Evolutionary conservation across 495 filamentous ascomycete species (phyloP).

Genomic region (Trichocladium uniseriatum): DNA sequence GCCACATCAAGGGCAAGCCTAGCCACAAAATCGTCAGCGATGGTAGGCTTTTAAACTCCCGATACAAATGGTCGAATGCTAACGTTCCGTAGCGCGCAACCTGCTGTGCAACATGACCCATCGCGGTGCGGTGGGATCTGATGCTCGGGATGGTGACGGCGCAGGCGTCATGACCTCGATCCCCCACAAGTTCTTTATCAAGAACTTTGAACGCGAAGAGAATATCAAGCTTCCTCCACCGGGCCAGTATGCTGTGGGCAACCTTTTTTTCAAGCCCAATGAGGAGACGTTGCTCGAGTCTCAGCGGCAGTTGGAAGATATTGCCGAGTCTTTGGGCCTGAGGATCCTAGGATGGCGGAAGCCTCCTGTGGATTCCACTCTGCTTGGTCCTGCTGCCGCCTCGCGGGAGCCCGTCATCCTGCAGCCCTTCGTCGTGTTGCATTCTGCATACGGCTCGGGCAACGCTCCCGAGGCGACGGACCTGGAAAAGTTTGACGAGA

Average conservation of each 20-base stretch:
- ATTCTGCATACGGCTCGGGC: conserved; percentile 77
- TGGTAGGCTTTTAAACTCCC: conserved; percentile 51
- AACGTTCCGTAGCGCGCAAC: conserved; percentile 57
- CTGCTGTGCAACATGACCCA: conserved; percentile 99
- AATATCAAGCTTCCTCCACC: conserved; percentile 75
- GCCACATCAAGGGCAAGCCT: conserved; percentile 93
- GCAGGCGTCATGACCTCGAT: conserved; percentile 99
- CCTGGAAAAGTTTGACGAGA: conserved; percentile 70
- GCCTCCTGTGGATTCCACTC: conserved; percentile 83
- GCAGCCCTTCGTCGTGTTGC: conserved; percentile 90
- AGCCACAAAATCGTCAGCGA: conserved; percentile 99
- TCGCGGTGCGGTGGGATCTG: conserved; percentile 93
- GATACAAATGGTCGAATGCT: background rate
- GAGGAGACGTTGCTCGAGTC: conserved; percentile 79
- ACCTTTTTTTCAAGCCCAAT: conserved; percentile 98
- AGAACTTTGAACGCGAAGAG: conserved; percentile 90
- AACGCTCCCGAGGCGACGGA: conserved; percentile 74
- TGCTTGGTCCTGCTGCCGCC: conserved; percentile 86
- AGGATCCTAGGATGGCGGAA: conserved; percentile 95
- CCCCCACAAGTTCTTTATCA: conserved; percentile 96
- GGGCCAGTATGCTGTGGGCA: conserved; percentile 95
- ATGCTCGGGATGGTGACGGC: conserved; percentile 95
- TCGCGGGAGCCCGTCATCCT: conserved; percentile 91
- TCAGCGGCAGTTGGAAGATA: conserved; percentile 79
- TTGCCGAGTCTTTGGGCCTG: conserved; percentile 77